These are phyloP conservation scores for Phaffia australis DNA, from an alignment of 768 basidiomycete species.

Conservation along the genomic window DNA sequence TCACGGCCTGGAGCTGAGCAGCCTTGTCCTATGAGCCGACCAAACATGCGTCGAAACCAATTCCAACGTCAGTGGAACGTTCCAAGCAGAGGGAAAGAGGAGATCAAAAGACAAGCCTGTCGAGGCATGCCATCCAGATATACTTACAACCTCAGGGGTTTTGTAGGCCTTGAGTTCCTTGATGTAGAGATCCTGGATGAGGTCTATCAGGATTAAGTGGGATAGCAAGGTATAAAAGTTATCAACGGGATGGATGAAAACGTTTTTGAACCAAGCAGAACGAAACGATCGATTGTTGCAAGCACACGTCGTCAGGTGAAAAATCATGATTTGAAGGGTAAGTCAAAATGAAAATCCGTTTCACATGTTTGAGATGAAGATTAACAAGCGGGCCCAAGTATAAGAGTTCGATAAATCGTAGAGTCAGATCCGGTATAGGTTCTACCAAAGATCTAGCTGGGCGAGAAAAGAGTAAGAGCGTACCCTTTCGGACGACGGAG, in stretches of 20 bases:
- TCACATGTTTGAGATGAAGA: conserved; percentile 19
- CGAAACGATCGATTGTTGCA: not conserved
- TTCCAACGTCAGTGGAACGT: not conserved
- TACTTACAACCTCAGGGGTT: conserved; percentile 58
- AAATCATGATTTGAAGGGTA: not conserved
- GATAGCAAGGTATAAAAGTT: too few relatives aligned
- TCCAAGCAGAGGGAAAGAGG: not conserved
- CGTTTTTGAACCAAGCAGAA: not conserved
- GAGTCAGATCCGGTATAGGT: not conserved
- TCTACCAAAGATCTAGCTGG: not conserved
- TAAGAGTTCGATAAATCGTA: not conserved
- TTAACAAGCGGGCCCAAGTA: not conserved
- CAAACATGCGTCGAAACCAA: not conserved
- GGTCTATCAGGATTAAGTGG: conserved; percentile 46
- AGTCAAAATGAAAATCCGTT: not conserved
- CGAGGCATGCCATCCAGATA: conserved; percentile 2
- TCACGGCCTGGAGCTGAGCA: conserved; percentile 78
- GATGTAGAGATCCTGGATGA: conserved; percentile 85
- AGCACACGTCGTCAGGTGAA: not conserved
- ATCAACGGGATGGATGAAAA: too few relatives aligned
- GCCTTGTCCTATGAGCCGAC: conserved; percentile 57
- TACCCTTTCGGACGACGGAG: conserved; percentile 38
- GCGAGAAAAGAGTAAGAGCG: conserved; percentile 20
- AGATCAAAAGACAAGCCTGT: not conserved
- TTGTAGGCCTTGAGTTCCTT: conserved; percentile 85